phyloP scores from a whole-genome alignment of 306 rosid genomes.

The peach (Prunus persica) region DNA sequence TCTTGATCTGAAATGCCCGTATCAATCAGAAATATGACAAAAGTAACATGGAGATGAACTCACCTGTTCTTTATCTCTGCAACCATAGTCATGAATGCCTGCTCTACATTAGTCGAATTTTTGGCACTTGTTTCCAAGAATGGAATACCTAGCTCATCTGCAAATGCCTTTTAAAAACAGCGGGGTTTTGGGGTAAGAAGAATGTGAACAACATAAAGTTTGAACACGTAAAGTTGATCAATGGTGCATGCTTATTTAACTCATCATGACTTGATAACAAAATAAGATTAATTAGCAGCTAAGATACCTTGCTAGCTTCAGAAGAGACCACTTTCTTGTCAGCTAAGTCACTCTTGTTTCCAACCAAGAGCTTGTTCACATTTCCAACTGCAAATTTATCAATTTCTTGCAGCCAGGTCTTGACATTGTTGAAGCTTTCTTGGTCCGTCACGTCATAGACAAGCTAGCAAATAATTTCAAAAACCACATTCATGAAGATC shows the following conservation, averaged over 20 bases:
- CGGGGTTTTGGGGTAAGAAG: background rate
- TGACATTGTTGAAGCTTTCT: slow-evolving; percentile 78
- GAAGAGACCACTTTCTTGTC: slow-evolving; percentile 72
- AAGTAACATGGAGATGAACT: background rate
- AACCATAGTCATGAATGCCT: slow-evolving; percentile 85
- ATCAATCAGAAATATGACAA: background rate
- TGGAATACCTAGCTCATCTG: slow-evolving; percentile 76
- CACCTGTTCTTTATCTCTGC: slow-evolving; percentile 72
- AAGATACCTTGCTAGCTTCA: slow-evolving; percentile 63
- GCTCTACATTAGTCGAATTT: slow-evolving; percentile 65
- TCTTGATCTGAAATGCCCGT: slow-evolving; percentile 5
- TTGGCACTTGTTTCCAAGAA: slow-evolving; percentile 88
- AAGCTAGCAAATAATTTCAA: slow-evolving; percentile 39
- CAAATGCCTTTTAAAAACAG: slow-evolving; percentile 57
- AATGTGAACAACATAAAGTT: background rate
- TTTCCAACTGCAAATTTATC: slow-evolving; percentile 73
- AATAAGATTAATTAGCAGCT: background rate
- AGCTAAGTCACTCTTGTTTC: slow-evolving; percentile 64
- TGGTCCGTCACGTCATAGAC: slow-evolving; percentile 82
- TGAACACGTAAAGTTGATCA: background rate
- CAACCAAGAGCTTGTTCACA: slow-evolving; percentile 77
- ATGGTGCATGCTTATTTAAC: background rate
- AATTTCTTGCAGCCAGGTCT: slow-evolving; percentile 80
- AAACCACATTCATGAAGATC: background rate
- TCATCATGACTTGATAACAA: background rate